phyloP scores from a whole-genome alignment of 2,329 filamentous ascomycete genomes.

The Cladosporium phlei region DNA sequence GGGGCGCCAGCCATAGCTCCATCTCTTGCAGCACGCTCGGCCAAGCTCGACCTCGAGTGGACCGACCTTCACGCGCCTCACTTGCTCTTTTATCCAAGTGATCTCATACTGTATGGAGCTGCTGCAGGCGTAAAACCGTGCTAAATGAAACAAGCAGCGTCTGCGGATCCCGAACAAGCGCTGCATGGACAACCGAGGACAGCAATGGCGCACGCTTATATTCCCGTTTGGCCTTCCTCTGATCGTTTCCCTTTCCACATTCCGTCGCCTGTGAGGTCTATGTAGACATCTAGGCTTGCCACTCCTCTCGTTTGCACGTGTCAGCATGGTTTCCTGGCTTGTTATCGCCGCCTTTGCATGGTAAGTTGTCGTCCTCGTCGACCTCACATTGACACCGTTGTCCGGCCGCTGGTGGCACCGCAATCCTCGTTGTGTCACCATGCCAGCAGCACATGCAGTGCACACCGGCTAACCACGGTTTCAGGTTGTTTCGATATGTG shows the following conservation, averaged over 20 bases:
- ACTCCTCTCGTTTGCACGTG: constrained; percentile 29
- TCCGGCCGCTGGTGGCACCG: neutral
- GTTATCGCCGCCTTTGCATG: constrained; percentile 29
- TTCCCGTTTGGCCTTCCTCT: constrained; percentile 18
- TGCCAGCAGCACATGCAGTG: neutral
- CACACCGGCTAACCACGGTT: constrained; percentile 6
- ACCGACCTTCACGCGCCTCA: constrained; percentile 25
- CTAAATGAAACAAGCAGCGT: constrained; percentile 24
- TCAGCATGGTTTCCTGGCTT: constrained; percentile 34
- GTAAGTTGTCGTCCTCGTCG: constrained; percentile 26
- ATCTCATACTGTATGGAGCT: constrained; percentile 27
- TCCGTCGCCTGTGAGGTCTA: constrained; percentile 23
- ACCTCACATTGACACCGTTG: too few species aligned
- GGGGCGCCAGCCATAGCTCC: constrained; percentile 27
- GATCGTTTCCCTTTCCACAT: constrained; percentile 18
- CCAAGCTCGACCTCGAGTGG: constrained; percentile 22
- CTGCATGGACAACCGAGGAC: constrained; percentile 31
- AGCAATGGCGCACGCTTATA: constrained; percentile 28
- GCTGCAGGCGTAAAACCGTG: constrained; percentile 19
- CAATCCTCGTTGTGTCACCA: constrained; percentile 1
- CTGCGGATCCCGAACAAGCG: constrained; percentile 28
- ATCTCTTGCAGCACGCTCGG: constrained; percentile 20
- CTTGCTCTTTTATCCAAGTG: constrained; percentile 17
- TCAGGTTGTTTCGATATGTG: constrained; percentile 79
- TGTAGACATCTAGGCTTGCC: constrained; percentile 26